Percentiles rank a stretch among this genome's conserved stretches.
phyloP scores from a whole-genome alignment of 2,329 filamentous ascomycete species.

The Cyanodermella asteris region DNA sequence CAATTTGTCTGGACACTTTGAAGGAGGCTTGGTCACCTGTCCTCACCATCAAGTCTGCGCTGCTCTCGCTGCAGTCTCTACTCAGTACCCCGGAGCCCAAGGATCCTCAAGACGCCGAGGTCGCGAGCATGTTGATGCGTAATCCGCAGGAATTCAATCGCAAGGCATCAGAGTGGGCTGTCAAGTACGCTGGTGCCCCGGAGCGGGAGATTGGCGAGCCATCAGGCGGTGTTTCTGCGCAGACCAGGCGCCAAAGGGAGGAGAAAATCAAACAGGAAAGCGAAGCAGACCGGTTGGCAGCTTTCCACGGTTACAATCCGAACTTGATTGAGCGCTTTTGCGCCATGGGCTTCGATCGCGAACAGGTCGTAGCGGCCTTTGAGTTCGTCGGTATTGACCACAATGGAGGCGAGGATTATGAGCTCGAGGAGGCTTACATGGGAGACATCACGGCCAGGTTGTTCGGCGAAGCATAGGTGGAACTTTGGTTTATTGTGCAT shows the following conservation, averaged over 20 bases:
- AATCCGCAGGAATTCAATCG: conserved; percentile 58
- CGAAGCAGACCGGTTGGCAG: conserved; percentile 31
- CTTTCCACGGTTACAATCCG: conserved; percentile 72
- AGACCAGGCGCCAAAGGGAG: conserved; percentile 31
- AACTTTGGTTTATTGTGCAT: not conserved
- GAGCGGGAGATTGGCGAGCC: conserved; percentile 30
- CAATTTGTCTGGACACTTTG: conserved; percentile 89
- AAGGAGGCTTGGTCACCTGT: conserved; percentile 85
- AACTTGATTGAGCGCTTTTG: conserved; percentile 65
- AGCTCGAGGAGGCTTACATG: conserved; percentile 75
- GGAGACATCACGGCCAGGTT: conserved; percentile 72
- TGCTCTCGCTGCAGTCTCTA: conserved; percentile 80
- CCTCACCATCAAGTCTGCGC: conserved; percentile 82
- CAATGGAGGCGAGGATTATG: conserved; percentile 57
- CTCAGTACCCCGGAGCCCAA: conserved; percentile 87
- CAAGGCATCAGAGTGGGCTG: conserved; percentile 77
- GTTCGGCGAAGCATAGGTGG: conserved; percentile 45
- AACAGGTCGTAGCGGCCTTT: conserved; percentile 70
- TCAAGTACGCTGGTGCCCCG: conserved; percentile 60
- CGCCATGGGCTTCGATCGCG: conserved; percentile 76
- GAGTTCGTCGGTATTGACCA: conserved; percentile 60
- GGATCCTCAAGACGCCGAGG: conserved; percentile 90
- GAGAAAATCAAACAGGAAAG: conserved; percentile 32
- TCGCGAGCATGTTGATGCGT: conserved; percentile 70
- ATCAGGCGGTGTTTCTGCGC: conserved; percentile 28